Evolutionary conservation across 129 eudicot genomes (phyloP), one percentile per base, ranked within the genome.

Genomic region (Calendula officinalis): DNA sequence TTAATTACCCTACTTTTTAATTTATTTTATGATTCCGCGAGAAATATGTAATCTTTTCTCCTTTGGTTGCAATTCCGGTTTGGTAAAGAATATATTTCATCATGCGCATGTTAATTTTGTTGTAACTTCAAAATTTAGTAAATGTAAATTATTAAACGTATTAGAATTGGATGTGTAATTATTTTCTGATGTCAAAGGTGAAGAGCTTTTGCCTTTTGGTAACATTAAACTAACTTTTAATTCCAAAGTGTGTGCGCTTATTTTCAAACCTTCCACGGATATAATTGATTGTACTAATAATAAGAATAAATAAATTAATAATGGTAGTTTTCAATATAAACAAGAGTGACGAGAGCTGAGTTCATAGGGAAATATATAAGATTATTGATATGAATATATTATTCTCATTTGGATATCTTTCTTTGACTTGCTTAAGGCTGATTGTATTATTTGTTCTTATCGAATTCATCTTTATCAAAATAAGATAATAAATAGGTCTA

Each of bases 71-170:
- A 1, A 3, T 54, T 67, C 33, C 12, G 16, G 27, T 56, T 55
- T 6, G 44, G 30, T 55, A 55, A 3, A 3, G 15, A 6, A 67
- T 67, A 22, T 22, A 0, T 17, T 13, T 54, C 35, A 10, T 41
- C 4, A 6, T 55, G 73, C 53, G 52, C 41, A 67, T 67, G 32
- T 13, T 52, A 67, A 5, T 14, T 37, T 37, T n/a, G 3, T 41
- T 63, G 69, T 36, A 34, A 7, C 14, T 52, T 50, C 42, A 54
- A 41, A 56, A 13, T 27, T 7, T 42, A n/a, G 61, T 37, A 38
- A 70, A 48, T 59, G 70, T 53, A 62, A 73, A 69, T 73, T 47
- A 47, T 30, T 47, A 62, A 54, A 54, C 8, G 47, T 57, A 46
- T 30, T 38, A 48, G 47, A 66, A 15, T 7, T 38, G 56, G 27